Base-by-base conservation (phyloP, 2,329 filamentous ascomycete species). In the Westerdykella aurantiaca region DNA sequence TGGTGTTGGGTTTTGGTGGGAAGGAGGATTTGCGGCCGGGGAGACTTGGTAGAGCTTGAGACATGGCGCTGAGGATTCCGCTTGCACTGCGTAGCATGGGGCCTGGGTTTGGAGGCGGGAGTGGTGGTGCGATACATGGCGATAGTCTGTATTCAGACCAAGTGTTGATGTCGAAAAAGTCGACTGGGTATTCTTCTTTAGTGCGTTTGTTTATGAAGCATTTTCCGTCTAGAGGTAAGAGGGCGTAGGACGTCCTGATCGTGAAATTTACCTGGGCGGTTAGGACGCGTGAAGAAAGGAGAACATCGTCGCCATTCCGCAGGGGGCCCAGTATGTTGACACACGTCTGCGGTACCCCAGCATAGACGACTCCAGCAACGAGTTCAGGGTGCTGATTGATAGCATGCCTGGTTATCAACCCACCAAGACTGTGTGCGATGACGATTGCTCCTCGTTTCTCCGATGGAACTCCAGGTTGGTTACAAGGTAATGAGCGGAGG, bases 241-340 rank as follows among this genome's bases (percentile, higher is more conserved):
- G 81, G 10, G 83, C 81, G 58, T 87, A 96, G 34, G 83, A 90
- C 0, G 89, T 95, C 6, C 91, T 80, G 39, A 97, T 82, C 0
- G 86, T 89, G 58, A 97, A 95, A 68, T 95, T 95, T 55, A 95
- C 90, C 60, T 93, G 87, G 0, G 91, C 89, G 1, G 89, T 95
- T 13, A 97, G 76, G 0, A 96, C 85, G 52, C 88, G 87, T 48
- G 89, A 89, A 57, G 90, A 95, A 46, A 96, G 75, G 1, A 95
- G 76, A 0, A 96, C 89, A 14, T 90, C 86, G 60, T 97, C 90
- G n/a, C 90, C 90, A 56, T 95, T 91, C 31, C 90, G 82, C 11
- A 97, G 67, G 1, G 90, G 90, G 0, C 91, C 91, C 4, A 96
- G 76, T 41, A 95, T 93, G 62, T 95, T 96, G 62, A 96, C 81